phyloP scores from a whole-genome alignment of 2,329 filamentous ascomycete genomes.

The Ophiostoma quercus region DNA sequence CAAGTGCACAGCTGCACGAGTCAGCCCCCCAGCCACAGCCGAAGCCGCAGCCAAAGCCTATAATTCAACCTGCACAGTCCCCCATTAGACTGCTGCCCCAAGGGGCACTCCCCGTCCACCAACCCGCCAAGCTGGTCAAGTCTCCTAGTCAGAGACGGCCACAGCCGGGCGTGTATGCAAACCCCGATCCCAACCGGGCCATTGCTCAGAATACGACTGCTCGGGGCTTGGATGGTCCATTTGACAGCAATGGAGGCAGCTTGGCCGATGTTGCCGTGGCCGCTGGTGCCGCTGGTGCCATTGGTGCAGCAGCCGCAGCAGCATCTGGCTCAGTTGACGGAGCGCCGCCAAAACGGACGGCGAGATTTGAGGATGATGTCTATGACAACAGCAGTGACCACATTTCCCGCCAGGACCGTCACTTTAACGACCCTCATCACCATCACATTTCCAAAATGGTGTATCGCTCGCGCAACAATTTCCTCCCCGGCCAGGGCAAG shows the following conservation, averaged over 20 bases:
- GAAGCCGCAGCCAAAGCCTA: neutral
- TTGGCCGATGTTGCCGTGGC: neutral
- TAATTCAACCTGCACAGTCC: neutral
- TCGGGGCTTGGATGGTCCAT: neutral
- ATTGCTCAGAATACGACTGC: neutral
- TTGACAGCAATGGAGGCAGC: neutral
- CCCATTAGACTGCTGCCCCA: neutral
- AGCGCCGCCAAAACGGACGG: constrained; percentile 23
- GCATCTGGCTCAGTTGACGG: constrained; percentile 16
- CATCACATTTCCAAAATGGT: constrained; percentile 40
- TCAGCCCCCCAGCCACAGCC: neutral
- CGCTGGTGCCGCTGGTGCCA: neutral
- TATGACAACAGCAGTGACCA: constrained; percentile 29
- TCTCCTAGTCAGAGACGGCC: constrained; percentile 26
- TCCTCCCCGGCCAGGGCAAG: constrained; percentile 47
- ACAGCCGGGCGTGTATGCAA: constrained; percentile 15
- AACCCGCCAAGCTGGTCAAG: constrained; percentile 29
- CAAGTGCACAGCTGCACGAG: neutral
- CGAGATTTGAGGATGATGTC: constrained; percentile 31
- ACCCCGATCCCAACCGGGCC: constrained; percentile 1
- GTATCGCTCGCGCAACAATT: constrained; percentile 40
- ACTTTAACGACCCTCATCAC: constrained; percentile 29
- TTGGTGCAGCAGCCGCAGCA: constrained; percentile 15
- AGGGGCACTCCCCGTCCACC: neutral
- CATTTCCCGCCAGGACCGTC: constrained; percentile 29